phyloP scores from a whole-genome alignment of 352 stramenopile species.

The Elongisporangium prolatum region DNA sequence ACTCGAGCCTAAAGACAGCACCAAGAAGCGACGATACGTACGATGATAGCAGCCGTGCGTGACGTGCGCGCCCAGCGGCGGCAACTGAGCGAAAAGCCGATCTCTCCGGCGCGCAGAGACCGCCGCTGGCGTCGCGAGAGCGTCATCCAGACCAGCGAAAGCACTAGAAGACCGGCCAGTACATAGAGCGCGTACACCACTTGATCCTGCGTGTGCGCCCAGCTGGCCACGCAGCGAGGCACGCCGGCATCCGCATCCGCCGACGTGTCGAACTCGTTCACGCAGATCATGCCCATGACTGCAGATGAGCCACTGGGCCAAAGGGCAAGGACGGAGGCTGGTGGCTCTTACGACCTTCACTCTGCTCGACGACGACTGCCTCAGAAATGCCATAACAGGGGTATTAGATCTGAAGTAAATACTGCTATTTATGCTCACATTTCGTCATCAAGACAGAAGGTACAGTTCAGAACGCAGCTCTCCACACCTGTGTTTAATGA shows the following conservation, averaged over 20 bases:
- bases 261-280: conserved; percentile 49
- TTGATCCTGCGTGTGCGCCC: conserved; percentile 72
- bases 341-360: conserved; percentile 6
- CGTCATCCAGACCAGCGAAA: conserved; percentile 46
- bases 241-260: conserved; percentile 17
- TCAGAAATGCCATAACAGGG: neutral
- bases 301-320: conserved; percentile 6
- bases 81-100: conserved; percentile 75
- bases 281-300: conserved; percentile 60
- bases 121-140: conserved; percentile 52
- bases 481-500: neutral
- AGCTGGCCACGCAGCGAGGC: conserved; percentile 65
- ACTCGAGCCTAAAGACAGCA: neutral
- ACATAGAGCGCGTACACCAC: conserved; percentile 48
- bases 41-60: conserved; percentile 61
- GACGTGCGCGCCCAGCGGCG: conserved; percentile 77
- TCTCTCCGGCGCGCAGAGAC: conserved; percentile 46
- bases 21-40: conserved; percentile 12
- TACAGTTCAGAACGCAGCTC: neutral
- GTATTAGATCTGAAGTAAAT: neutral
- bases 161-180: conserved; percentile 39
- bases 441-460: neutral
- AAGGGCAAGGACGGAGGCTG: conserved; percentile 1
- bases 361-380: conserved; percentile 3
- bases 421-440: neutral